Conservation (phyloP, 192 early-diverging fungal genomes). For the Nowakowskiella sp. region DNA sequence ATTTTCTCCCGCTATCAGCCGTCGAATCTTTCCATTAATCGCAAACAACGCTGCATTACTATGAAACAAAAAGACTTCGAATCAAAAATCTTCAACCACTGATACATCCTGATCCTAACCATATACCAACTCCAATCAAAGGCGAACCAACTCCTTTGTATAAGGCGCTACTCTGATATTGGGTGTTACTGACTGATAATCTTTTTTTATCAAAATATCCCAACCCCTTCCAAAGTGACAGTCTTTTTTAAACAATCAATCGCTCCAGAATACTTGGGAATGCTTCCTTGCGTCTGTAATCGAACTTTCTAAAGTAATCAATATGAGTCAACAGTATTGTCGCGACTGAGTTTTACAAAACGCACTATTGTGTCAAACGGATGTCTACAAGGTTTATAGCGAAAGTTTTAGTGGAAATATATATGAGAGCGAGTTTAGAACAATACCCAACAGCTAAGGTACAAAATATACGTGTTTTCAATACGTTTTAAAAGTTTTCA, state of each 20-base stretch:
- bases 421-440: background rate
- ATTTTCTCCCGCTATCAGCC: conserved; percentile 43
- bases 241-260: conserved; percentile 47
- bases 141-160: conserved; percentile 67
- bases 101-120: conserved; percentile 31
- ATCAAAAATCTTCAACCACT: background rate
- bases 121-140: conserved; percentile 60
- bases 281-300: conserved; percentile 56
- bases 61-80: background rate
- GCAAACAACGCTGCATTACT: conserved; percentile 67
- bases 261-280: conserved; percentile 49
- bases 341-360: background rate
- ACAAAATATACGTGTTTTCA: no score
- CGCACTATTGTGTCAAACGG: conserved; percentile 55
- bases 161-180: conserved; percentile 46
- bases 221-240: conserved; percentile 49
- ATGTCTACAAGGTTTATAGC: conserved; percentile 33
- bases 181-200: no score
- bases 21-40: conserved; percentile 53
- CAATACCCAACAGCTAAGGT: no score
- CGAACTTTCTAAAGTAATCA: conserved; percentile 37
- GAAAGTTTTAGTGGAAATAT: background rate
- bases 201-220: no score
- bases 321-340: background rate
- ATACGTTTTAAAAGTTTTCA: no score